Evolutionary conservation across 257 asterid species (phyloP).

Genomic region (Rhazya stricta): DNA sequence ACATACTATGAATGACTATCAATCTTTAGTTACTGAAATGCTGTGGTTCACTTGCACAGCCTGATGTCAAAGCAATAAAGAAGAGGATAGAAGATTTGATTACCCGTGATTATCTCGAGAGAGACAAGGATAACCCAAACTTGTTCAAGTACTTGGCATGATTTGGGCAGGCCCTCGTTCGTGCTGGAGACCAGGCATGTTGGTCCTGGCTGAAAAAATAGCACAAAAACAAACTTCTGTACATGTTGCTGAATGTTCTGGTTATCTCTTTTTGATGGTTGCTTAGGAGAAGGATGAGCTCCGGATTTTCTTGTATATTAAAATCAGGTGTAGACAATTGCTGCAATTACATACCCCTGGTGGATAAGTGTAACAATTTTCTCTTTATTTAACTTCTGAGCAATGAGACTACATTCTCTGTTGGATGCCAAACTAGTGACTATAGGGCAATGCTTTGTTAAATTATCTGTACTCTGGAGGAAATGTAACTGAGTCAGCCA

Average conservation of each 20-base stretch:
- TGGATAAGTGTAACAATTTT: neutral
- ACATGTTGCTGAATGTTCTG: conserved; percentile 15
- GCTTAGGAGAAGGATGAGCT: conserved; percentile 18
- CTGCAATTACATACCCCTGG: neutral
- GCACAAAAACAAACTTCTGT: conserved; percentile 8
- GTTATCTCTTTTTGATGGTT: conserved; percentile 4
- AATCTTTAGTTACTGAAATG: neutral
- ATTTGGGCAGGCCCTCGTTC: conserved; percentile 16
- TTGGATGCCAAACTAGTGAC: neutral
- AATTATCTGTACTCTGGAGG: neutral
- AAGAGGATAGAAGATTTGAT: conserved; percentile 96
- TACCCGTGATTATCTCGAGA: conserved; percentile 85
- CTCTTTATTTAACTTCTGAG: neutral
- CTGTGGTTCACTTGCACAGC: conserved; percentile 36
- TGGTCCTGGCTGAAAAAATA: conserved; percentile 5
- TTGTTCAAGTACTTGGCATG: conserved; percentile 93
- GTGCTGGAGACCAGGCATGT: conserved; percentile 1
- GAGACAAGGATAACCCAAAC: conserved; percentile 94
- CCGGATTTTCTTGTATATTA: conserved; percentile 24
- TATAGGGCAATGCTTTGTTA: neutral
- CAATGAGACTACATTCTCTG: neutral
- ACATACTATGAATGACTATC: no score
- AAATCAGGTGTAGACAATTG: conserved; percentile 11
- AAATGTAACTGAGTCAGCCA: neutral
- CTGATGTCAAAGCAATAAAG: conserved; percentile 96